Base-by-base conservation (phyloP, 225 moss, liverwort and hornwort species). In the Neckera pumila region DNA sequence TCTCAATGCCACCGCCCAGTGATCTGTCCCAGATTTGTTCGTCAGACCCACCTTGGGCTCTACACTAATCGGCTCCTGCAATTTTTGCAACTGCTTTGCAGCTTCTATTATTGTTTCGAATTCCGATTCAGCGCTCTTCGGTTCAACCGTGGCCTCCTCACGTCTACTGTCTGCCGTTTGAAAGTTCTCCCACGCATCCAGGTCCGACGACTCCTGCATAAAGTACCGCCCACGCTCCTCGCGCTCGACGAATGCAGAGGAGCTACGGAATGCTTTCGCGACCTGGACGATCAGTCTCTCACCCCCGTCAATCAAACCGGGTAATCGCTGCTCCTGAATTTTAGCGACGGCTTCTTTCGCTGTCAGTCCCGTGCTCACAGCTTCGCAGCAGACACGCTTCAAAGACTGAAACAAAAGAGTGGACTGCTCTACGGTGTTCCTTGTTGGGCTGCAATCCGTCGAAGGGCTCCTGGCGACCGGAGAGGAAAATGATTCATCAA, bases 271-370 rank as follows among this genome's bases (percentile, higher is more conserved):
- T 54, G 81, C 49, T 84, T 91, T 93, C 53, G 92, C 88, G 40
- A 91, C 92, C 86, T 93, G 91, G 47, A 92, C 89, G 76, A 92
- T 93, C 56, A 91, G 82, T 78, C 91, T 86, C 89, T 92, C 92
- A 40, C 86, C 91, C 11, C 91, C 89, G 56, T 91, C 91, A 58
- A 86, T 86, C 88, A 93, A 88, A 62, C 91, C 89, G 43, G 91
- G 89, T 78, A 92, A 70, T 49, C 85, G 88, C 65, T 86, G 89
- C 78, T 92, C 91, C 33, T 86, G 88, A 67, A 92, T 90, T 80
- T 86, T 89, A 16, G 85, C 40, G 42, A 93, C 89, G 42, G 91
- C 92, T 80, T 93, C 91, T 72, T 91, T 91, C 56, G 93, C 91
- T 86, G 88, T 91, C 79, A 92, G 80, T 71, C 91, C 88, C 17